Evolutionary conservation across 2,329 filamentous ascomycete species (phyloP).

Genomic region (Penicillium psychrosexuale): DNA sequence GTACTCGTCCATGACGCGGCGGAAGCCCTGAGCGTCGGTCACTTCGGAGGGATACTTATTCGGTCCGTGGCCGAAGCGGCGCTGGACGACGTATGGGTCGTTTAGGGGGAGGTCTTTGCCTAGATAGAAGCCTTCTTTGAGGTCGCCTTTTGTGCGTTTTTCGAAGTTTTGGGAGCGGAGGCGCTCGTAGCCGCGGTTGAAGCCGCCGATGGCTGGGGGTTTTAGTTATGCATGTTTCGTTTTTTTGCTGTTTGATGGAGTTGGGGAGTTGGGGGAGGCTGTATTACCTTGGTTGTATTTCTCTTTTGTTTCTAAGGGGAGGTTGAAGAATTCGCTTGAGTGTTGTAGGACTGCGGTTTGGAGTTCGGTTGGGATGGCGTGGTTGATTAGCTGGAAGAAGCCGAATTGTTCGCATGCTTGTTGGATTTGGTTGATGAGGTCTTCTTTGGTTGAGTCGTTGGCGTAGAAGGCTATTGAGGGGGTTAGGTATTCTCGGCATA

Average conservation of each 20-base stretch:
- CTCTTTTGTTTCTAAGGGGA: constrained; percentile 31
- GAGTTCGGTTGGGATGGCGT: constrained; percentile 44
- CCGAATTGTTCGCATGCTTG: constrained; percentile 48
- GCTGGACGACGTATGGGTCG: constrained; percentile 14
- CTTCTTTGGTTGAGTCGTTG: not conserved
- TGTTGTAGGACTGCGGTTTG: constrained; percentile 44
- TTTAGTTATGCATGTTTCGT: too few relatives aligned
- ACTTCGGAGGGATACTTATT: constrained; percentile 20
- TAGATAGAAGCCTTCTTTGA: constrained; percentile 32
- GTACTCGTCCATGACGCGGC: constrained; percentile 13
- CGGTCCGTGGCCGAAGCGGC: constrained; percentile 20
- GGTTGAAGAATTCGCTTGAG: constrained; percentile 49
- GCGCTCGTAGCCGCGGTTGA: constrained; percentile 26
- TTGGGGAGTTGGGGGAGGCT: too few relatives aligned
- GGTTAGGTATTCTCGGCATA: not conserved
- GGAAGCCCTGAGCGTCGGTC: constrained; percentile 9
- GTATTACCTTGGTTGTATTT: constrained; percentile 22
- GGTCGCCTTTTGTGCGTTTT: constrained; percentile 22
- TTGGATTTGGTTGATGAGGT: constrained; percentile 37
- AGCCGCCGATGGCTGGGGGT: constrained; percentile 5
- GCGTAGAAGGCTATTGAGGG: not conserved
- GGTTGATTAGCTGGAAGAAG: constrained; percentile 54
- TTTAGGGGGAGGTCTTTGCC: constrained; percentile 19
- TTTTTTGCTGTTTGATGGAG: not conserved
- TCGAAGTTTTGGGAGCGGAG: constrained; percentile 28